Conservation (phyloP, 2,329 filamentous ascomycete species). For the Amauroascus verrucosus region DNA sequence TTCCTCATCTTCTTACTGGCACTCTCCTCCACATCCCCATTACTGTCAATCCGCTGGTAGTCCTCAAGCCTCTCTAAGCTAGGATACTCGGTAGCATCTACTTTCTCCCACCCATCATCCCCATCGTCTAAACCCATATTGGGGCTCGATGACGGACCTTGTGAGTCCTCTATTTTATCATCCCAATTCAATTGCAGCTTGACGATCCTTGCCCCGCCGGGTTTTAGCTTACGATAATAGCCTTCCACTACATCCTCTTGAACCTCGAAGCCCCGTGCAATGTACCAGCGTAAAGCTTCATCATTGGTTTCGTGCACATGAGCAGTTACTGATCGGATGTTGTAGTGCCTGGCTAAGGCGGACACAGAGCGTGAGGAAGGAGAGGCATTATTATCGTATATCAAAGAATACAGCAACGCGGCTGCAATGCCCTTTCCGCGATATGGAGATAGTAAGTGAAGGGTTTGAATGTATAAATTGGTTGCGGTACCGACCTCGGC, state of each 20-base stretch:
- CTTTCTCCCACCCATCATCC: constrained; percentile 37
- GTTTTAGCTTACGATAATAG: constrained; percentile 51
- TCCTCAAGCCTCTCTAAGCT: constrained; percentile 27
- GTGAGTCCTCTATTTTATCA: constrained; percentile 15
- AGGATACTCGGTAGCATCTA: constrained; percentile 30
- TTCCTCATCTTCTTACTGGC: constrained; percentile 19
- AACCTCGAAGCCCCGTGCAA: constrained; percentile 45
- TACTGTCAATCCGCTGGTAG: constrained; percentile 24
- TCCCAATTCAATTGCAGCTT: constrained; percentile 27
- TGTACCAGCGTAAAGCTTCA: constrained; percentile 52
- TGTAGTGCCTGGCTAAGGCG: constrained; percentile 38
- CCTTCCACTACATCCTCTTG: constrained; percentile 42
- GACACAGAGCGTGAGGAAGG: constrained; percentile 21
- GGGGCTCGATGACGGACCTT: not conserved
- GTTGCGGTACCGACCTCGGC: constrained; percentile 18
- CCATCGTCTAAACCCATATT: constrained; percentile 17
- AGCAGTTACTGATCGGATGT: constrained; percentile 45
- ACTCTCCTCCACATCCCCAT: constrained; percentile 26
- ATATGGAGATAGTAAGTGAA: constrained; percentile 51
- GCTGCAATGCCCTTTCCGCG: constrained; percentile 48
- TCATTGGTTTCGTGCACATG: constrained; percentile 56
- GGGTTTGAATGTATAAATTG: constrained; percentile 52
- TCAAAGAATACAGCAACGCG: constrained; percentile 40
- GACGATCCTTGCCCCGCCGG: constrained; percentile 44
- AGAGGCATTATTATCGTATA: constrained; percentile 21